Percentiles rank a stretch among this genome's conserved stretches.
Conservation (phyloP, 306 rosid species). For the Castanospermum australe region DNA sequence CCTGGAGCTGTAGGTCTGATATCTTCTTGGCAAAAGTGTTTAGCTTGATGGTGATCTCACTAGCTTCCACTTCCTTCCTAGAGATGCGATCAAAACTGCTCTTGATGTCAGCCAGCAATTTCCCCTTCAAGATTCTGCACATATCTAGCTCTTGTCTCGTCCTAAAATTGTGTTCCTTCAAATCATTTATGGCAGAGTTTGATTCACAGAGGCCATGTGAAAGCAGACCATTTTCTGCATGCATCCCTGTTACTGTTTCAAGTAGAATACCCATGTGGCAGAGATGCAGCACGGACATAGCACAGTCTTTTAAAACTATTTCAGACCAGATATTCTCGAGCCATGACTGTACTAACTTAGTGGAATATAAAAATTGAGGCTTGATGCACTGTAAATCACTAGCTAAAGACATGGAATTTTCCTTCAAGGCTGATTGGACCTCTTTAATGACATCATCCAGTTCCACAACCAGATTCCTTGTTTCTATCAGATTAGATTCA, state of each 20-base stretch:
- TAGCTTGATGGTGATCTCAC: slow-evolving; percentile 61
- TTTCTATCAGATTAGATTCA: slow-evolving; percentile 53
- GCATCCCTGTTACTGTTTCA: slow-evolving; percentile 87
- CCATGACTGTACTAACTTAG: slow-evolving; percentile 63
- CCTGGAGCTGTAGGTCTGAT: slow-evolving; percentile 77
- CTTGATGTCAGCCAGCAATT: slow-evolving; percentile 79
- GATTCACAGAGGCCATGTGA: slow-evolving; percentile 76
- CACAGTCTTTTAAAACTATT: slow-evolving; percentile 79
- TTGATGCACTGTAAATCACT: slow-evolving; percentile 56
- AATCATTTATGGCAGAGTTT: slow-evolving; percentile 58
- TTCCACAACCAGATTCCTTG: slow-evolving; percentile 52
- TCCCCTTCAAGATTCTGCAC: slow-evolving; percentile 76
- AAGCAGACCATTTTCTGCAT: slow-evolving; percentile 86
- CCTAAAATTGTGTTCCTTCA: slow-evolving; percentile 73
- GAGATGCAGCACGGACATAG: slow-evolving; percentile 77
- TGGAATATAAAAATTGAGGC: slow-evolving; percentile 56
- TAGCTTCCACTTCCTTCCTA: slow-evolving; percentile 74
- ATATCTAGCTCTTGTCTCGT: slow-evolving; percentile 81
- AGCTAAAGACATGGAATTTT: slow-evolving; percentile 48
- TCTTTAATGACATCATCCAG: slow-evolving; percentile 60
- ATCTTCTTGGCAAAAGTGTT: slow-evolving; percentile 62
- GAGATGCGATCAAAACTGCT: slow-evolving; percentile 70
- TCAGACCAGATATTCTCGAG: slow-evolving; percentile 89
- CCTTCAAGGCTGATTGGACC: slow-evolving; percentile 46
- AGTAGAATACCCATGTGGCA: slow-evolving; percentile 85